Conservation (phyloP, 345 rosid species). For the Raphanus raphanistrum region DNA sequence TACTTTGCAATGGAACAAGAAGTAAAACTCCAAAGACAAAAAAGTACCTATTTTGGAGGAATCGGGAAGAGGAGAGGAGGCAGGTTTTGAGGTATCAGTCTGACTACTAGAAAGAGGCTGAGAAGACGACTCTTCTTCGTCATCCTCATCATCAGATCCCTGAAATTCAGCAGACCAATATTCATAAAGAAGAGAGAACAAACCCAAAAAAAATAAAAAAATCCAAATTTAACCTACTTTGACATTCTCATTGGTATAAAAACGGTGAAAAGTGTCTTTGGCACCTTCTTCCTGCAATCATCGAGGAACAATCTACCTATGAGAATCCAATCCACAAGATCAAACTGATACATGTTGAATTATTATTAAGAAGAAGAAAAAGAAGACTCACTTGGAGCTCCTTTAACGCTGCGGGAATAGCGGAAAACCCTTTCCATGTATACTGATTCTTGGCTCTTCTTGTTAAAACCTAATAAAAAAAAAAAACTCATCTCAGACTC, state of each 20-base stretch:
- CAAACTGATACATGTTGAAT: background rate
- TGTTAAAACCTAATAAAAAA: conserved; percentile 54
- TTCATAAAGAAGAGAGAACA: background rate
- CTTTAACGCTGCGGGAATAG: conserved; percentile 63
- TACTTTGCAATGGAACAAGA: background rate
- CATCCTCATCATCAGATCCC: conserved; percentile 64
- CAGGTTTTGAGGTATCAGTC: conserved; percentile 49
- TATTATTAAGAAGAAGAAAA: background rate
- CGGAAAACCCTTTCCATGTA: conserved; percentile 78
- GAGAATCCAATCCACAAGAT: background rate
- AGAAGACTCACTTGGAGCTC: conserved; percentile 51
- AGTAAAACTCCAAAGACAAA: background rate
- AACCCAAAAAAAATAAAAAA: background rate
- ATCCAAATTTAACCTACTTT: conserved; percentile 48
- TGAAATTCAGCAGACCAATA: conserved; percentile 12
- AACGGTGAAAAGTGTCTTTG: conserved; percentile 46
- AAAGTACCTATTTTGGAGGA: conserved; percentile 26
- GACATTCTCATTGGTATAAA: conserved; percentile 43
- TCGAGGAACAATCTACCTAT: background rate
- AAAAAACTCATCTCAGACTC: background rate
- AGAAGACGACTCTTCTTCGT: conserved; percentile 58
- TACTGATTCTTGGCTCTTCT: conserved; percentile 75
- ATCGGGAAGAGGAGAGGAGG: conserved; percentile 40
- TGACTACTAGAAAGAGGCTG: conserved; percentile 66
- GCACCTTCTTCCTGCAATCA: conserved; percentile 61